These are phyloP conservation scores for Trichoderma parareesei DNA, from an alignment of 495 filamentous ascomycete genomes.

Conservation along the genomic window DNA sequence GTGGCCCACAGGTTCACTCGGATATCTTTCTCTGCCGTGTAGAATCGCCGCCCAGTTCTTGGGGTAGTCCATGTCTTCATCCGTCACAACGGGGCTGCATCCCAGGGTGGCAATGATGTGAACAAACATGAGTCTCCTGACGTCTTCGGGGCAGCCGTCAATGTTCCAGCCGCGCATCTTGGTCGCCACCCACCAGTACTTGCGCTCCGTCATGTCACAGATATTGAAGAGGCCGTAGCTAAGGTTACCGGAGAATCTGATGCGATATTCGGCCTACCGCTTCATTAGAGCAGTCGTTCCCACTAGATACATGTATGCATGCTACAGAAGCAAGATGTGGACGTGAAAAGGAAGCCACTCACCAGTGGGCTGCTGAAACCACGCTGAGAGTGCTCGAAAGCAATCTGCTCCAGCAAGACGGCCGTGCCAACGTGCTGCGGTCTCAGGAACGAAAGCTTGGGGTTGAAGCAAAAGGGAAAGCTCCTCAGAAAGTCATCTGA, in stretches of 20 bases:
- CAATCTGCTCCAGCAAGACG: neutral
- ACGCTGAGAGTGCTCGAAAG: conserved; percentile 2
- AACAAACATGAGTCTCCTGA: conserved; percentile 60
- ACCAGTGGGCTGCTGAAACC: neutral
- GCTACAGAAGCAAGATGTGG: neutral
- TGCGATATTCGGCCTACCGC: conserved; percentile 69
- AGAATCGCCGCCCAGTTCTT: conserved; percentile 46
- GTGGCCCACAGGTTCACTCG: conserved; percentile 38
- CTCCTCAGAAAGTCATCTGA: neutral
- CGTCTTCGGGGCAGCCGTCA: conserved; percentile 37
- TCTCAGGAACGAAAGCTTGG: neutral
- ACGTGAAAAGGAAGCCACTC: neutral
- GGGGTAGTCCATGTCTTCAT: conserved; percentile 69
- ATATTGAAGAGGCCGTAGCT: conserved; percentile 72
- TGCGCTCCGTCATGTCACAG: conserved; percentile 36
- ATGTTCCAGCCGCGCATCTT: conserved; percentile 36
- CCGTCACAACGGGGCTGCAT: conserved; percentile 52
- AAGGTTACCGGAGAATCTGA: conserved; percentile 69
- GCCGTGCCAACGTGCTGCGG: neutral
- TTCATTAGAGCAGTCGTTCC: neutral
- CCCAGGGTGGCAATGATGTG: conserved; percentile 74
- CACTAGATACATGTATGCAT: no score
- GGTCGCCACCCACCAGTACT: conserved; percentile 41
- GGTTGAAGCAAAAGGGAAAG: neutral
- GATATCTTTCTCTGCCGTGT: conserved; percentile 16